Percentiles rank a stretch among this genome's conserved stretches.
phyloP scores from a whole-genome alignment of 2,329 filamentous ascomycete genomes.

The Cryphonectria japonica region DNA sequence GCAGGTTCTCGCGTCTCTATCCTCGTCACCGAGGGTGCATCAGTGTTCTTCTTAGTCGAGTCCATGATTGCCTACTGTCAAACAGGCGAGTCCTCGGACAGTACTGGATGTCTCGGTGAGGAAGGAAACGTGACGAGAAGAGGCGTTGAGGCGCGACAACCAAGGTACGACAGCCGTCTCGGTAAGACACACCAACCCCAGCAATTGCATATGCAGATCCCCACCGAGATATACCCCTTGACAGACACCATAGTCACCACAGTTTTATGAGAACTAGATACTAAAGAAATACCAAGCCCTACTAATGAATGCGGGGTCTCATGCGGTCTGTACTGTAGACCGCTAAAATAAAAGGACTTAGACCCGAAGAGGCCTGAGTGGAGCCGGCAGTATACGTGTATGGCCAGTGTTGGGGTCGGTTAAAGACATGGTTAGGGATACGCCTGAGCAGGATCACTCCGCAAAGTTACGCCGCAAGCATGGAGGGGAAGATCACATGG shows the following conservation, averaged over 20 bases:
- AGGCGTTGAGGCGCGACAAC: not conserved
- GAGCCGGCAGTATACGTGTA: not conserved
- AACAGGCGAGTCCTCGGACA: not conserved
- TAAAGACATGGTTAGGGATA: not conserved
- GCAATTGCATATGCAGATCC: not conserved
- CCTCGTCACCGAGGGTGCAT: slow-evolving; percentile 15
- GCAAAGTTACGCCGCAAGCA: not conserved
- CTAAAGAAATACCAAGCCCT: not conserved
- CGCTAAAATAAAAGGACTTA: not conserved
- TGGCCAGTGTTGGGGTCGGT: not conserved
- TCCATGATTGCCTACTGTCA: not conserved
- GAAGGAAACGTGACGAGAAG: not conserved
- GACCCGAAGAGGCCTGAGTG: not conserved
- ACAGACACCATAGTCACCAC: not conserved
- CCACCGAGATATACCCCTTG: not conserved
- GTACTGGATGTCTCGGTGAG: not conserved
- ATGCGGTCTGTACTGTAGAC: not conserved
- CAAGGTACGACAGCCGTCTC: not conserved
- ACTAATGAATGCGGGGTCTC: not conserved
- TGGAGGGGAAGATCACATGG: not conserved
- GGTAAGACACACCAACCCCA: not conserved
- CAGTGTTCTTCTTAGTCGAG: slow-evolving; percentile 13
- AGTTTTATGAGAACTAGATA: not conserved
- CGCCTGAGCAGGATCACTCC: not conserved
- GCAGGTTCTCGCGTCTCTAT: slow-evolving; percentile 4